Evolutionary conservation across 2,329 filamentous ascomycete species (phyloP), one percentile per base, ranked within the genome.

Genomic region (Allantophomopsis lycopodina): DNA sequence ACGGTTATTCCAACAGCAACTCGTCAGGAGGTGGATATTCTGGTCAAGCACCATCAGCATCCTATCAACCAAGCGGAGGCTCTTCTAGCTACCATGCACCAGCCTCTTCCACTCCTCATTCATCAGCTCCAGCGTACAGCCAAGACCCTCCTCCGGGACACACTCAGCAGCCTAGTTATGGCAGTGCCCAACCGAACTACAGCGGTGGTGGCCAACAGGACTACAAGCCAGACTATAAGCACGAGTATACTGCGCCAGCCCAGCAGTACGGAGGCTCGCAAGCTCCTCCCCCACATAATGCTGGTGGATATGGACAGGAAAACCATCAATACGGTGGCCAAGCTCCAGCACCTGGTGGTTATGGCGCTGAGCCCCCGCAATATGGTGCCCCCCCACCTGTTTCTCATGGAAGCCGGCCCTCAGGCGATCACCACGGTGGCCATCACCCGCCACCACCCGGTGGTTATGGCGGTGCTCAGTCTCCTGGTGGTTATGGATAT

Each of bases 21-120:
- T 37, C 37, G 13, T 62, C 69, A 34, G 55, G 66, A 44, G 69
- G 71, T 35, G 64, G 66, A 31, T 84, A 83, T 63, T 44, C 51
- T 35, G 79, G 76, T 40, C 65, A 71, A 41, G 73, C 77, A 32
- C 79, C 79, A 11, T 71, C 74, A n/a, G 57, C 68, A 12, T 68
- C 72, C 6, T 79, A 79, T 54, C 70, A 77, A 49, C 59, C 65
- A 20, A 40, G 44, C 31, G 48, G 46, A 20, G 20, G n/a, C n/a
- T 41, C n/a, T 17, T 12, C 32, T 8, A 34, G 16, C 16, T 34
- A 14, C 16, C 32, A 34, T 34, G 10, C 32, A 14, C 32, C 32
- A 10, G 16, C 6, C 5, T 41, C n/a, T 17, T 34, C 32, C 3
- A n/a, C n/a, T 34, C 16, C 32, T 12, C 32, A 34, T 34, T 7